Evolutionary conservation across 371 early-diverging fungal species (phyloP).

Genomic region (Mortierella sp.): DNA sequence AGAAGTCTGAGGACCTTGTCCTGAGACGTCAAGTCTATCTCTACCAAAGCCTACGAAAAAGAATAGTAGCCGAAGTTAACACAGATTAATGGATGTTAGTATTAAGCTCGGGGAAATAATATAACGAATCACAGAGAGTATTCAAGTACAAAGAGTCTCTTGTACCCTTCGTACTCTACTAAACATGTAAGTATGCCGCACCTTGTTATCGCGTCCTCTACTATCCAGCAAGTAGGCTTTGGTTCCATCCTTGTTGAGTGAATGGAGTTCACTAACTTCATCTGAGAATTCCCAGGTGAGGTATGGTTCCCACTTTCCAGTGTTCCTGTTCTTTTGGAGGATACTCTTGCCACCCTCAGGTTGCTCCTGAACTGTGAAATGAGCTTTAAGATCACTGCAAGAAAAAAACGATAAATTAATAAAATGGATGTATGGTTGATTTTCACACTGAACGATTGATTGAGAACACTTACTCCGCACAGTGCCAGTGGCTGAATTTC

Average conservation of each 20-base stretch:
- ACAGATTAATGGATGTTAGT: too few species aligned
- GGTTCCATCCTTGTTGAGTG: conserved; percentile 19
- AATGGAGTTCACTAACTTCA: conserved; percentile 9
- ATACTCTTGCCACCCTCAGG: background rate
- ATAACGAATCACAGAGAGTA: too few species aligned
- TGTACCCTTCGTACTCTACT: background rate
- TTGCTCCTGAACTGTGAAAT: background rate
- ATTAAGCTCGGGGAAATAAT: too few species aligned
- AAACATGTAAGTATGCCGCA: background rate
- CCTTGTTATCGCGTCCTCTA: conserved; percentile 24
- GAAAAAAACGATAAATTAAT: background rate
- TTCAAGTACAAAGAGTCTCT: background rate
- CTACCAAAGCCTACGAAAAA: background rate
- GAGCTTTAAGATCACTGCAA: background rate
- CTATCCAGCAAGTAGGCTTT: conserved; percentile 27
- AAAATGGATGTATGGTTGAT: background rate
- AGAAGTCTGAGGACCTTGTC: background rate
- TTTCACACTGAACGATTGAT: background rate
- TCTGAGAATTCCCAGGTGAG: background rate
- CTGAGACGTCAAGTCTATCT: background rate
- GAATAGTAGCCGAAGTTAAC: background rate
- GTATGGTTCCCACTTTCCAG: background rate
- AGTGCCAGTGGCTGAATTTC: background rate
- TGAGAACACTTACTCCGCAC: background rate
- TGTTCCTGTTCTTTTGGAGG: background rate